These are phyloP conservation scores for Talaromyces wortmannii DNA, from an alignment of 495 filamentous ascomycete genomes.

Conservation along the genomic window DNA sequence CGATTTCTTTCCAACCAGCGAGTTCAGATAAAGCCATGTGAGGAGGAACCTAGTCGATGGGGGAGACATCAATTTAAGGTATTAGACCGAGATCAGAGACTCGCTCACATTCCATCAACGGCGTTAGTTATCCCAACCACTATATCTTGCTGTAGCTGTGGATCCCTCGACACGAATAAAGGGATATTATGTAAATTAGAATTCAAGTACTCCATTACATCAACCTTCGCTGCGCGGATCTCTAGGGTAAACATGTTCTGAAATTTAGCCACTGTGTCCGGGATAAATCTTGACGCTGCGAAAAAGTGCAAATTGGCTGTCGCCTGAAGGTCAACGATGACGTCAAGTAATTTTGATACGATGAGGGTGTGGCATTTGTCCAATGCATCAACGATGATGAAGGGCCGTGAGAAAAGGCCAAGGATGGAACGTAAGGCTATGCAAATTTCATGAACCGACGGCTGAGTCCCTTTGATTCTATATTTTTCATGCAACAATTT, in stretches of 20 bases:
- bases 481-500: neutral
- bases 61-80: too few species aligned
- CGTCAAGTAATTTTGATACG: constrained; percentile 8
- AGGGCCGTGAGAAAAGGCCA: constrained; percentile 7
- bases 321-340: constrained; percentile 19
- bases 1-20: too few species aligned
- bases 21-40: too few species aligned
- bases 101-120: constrained; percentile 6
- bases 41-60: too few species aligned
- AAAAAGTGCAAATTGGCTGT: constrained; percentile 18
- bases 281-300: constrained; percentile 28
- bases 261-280: constrained; percentile 20
- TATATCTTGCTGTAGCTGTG: constrained; percentile 1
- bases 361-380: constrained; percentile 29
- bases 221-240: constrained; percentile 25
- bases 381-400: constrained; percentile 26
- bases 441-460: neutral
- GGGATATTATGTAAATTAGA: constrained; percentile 4
- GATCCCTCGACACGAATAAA: neutral
- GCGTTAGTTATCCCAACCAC: neutral
- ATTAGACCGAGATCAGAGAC: neutral
- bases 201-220: constrained; percentile 23
- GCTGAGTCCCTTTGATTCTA: neutral
- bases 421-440: too few species aligned
- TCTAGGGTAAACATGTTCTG: constrained; percentile 12